A percentile compares a stretch with the other conserved stretches of the same genome.
These are phyloP conservation scores for Cynara cardunculus DNA, from an alignment of 129 eudicot species.

Conservation along the genomic window DNA sequence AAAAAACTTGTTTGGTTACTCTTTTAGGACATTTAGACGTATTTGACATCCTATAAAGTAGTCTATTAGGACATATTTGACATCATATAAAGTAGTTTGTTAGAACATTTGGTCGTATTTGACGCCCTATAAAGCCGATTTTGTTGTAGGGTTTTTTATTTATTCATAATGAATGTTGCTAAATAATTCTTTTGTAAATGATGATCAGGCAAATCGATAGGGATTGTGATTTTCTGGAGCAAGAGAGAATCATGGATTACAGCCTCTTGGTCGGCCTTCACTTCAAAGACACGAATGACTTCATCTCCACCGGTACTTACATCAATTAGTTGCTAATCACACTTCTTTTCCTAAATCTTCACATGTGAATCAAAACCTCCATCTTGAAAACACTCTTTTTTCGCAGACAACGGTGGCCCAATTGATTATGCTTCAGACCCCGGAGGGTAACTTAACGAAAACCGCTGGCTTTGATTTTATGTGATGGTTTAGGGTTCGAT, in stretches of 20 bases:
- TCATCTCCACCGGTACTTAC: constrained; percentile 42
- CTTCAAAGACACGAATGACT: constrained; percentile 65
- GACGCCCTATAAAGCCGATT: background rate
- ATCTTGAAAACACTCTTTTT: background rate
- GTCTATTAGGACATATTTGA: background rate
- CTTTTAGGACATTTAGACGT: background rate
- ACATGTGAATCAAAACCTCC: background rate
- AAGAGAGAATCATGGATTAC: constrained; percentile 94
- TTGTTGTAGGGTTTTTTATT: background rate
- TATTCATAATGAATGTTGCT: background rate
- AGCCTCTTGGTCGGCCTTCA: constrained; percentile 92
- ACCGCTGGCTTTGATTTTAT: background rate
- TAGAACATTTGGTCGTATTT: background rate
- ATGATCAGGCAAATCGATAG: constrained; percentile 75
- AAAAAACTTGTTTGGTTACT: no score
- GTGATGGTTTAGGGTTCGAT: background rate
- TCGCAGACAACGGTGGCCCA: constrained; percentile 39
- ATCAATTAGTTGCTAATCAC: constrained; percentile 40
- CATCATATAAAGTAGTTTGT: background rate
- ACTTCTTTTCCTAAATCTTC: background rate
- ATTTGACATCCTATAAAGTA: background rate
- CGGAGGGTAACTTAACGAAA: constrained; percentile 49
- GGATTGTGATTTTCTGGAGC: constrained; percentile 92
- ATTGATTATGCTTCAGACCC: constrained; percentile 60
- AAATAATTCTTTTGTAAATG: background rate